Base-by-base conservation (phyloP, 2,329 filamentous ascomycete species). In the Didymella arachidicola region DNA sequence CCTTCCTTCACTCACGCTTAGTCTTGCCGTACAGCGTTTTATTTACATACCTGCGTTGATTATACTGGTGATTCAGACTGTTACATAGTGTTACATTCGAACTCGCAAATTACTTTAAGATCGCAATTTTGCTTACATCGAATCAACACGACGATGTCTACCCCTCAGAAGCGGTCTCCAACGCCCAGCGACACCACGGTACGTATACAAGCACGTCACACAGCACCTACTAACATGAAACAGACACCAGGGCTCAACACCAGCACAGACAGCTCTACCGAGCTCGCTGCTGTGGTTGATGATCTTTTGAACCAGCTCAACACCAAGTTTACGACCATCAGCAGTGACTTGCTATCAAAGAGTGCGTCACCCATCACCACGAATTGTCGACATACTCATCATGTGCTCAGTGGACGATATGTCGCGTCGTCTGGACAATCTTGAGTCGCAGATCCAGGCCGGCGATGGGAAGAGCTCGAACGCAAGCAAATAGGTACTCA, bases 301-400 rank as follows among this genome's bases (percentile, higher is more conserved):
- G 92, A 97, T 39, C 84, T 97, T 2, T 81, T 97, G 4, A 92
- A 93, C 73, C 89, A 92, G 44, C 80, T 97, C 0, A 91, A 91
- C 50, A 89, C 87, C 76, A 96, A 96, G 76, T 97, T 97, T 76
- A 88, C 90, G 19, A 87, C 86, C 12, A 88, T 97, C 5, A 96
- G 92, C 8, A 89, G 87, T 59, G 93, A 97, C 78, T 89, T 97
- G 59, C 92, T 96, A 69, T 86, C 89, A 36, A 97, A 96, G 79
- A 91, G 93, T 96, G 78, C 75, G 88, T 57, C 38, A n/a, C 1
- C 1, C 32, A 2, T 22, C 8, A 18, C 3, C n/a, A 18, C 19
- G 4, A 18, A 19, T 7, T 6, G 7, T 3, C 32, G 14, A n/a
- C 32, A n/a, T n/a, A 7, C 32, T 36, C 32, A 36, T 22, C 3